Conservation (phyloP, 768 basidiomycete genomes). For the Russula sp. region DNA sequence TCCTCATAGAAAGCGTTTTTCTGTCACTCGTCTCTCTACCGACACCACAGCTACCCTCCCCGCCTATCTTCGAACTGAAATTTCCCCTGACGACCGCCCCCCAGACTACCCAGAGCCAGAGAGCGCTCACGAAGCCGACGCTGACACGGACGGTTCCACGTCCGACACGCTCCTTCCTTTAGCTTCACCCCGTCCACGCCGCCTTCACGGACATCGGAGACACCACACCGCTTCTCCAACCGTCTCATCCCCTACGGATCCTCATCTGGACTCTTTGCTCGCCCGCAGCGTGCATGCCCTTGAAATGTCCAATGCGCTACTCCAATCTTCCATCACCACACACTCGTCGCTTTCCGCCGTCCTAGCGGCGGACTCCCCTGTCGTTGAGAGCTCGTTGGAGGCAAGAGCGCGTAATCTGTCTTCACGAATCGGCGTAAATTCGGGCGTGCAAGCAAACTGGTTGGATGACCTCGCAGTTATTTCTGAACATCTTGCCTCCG, state of each 20-base stretch:
- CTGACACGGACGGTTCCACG: conserved; percentile 45
- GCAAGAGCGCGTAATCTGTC: conserved; percentile 46
- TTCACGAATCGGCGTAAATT: conserved; percentile 41
- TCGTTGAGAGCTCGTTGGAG: conserved; percentile 40
- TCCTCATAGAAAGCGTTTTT: conserved; percentile 48
- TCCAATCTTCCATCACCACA: conserved; percentile 70
- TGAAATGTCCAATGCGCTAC: conserved; percentile 75
- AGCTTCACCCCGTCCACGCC: conserved; percentile 31
- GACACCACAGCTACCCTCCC: conserved; percentile 62
- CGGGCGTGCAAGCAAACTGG: conserved; percentile 48
- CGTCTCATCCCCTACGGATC: conserved; percentile 34
- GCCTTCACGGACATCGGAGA: conserved; percentile 29
- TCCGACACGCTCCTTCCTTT: conserved; percentile 28
- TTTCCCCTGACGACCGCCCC: conserved; percentile 46
- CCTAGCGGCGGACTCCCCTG: conserved; percentile 37
- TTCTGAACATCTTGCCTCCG: conserved; percentile 3
- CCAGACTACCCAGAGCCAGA: conserved; percentile 73
- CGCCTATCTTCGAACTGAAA: conserved; percentile 41
- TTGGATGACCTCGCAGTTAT: conserved; percentile 58
- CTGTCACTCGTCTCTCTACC: conserved; percentile 51
- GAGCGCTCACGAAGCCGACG: conserved; percentile 71
- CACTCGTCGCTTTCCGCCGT: conserved; percentile 48
- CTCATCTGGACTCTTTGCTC: conserved; percentile 67
- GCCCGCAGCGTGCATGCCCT: conserved; percentile 79
- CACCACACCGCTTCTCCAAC: conserved; percentile 18